Conservation (phyloP, 257 asterid species). For the Pogostemon cablin region DNA sequence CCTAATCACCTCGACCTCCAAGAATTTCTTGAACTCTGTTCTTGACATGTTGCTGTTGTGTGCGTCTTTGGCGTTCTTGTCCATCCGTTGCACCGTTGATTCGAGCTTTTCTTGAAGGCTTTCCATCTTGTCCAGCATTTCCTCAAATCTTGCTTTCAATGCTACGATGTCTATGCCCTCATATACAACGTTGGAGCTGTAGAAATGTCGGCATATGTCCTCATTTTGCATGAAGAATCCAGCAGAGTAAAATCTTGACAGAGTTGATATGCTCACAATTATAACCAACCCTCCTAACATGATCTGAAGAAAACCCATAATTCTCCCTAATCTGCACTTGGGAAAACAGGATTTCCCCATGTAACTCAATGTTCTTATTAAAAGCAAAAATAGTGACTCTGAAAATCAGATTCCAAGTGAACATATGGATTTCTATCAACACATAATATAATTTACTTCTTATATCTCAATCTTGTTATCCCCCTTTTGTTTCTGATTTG, state of each 20-base stretch:
- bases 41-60: conserved; percentile 44
- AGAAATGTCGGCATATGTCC: conserved; percentile 69
- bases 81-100: conserved; percentile 58
- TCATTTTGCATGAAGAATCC: conserved; percentile 71
- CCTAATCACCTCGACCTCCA: conserved; percentile 75
- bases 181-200: conserved; percentile 38
- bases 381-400: neutral
- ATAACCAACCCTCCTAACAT: conserved; percentile 71
- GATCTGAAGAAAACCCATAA: conserved; percentile 71
- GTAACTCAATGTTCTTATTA: neutral
- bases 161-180: conserved; percentile 48
- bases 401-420: neutral
- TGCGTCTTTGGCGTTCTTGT: conserved; percentile 37
- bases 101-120: conserved; percentile 70
- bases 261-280: conserved; percentile 66
- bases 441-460: neutral
- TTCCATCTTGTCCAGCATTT: conserved; percentile 69
- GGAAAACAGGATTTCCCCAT: conserved; percentile 56
- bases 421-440: neutral
- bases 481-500: neutral
- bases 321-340: conserved; percentile 55
- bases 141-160: conserved; percentile 54
- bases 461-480: neutral
- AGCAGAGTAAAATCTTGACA: conserved; percentile 61
- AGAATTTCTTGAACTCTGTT: conserved; percentile 58